Evolutionary conservation across 2,329 filamentous ascomycete genomes (phyloP), one percentile per base, ranked within the genome.

Genomic region (Trichoderma koningii): DNA sequence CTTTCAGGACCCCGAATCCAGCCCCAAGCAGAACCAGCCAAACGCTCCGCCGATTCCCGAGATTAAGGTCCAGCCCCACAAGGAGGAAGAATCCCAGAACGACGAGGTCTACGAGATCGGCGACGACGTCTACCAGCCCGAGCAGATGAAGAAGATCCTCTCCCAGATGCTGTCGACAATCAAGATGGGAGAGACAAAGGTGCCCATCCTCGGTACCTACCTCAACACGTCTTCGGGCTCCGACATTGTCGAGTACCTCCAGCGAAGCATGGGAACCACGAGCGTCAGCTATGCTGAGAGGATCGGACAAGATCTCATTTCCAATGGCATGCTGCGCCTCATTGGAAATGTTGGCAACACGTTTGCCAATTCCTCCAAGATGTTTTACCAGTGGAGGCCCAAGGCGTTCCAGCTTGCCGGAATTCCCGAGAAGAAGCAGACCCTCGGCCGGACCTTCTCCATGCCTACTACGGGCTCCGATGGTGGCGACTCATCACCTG

Each of bases 301-400:
- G 52, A 94, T 99, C 70, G 95, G 95, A 12, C 95, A 99, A 79
- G 95, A 99, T 75, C 83, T 99, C 70, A 89, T 97, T 60, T 81
- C 86, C 30, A 87, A 91, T 74, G 94, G 95, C 44, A 94, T 97
- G 74, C 81, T 99, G 73, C 88, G 95, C 59, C 82, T 99, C 61
- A 87, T 99, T 67, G 95, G 95, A 69, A 97, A 95, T 72, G 93
- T 99, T 62, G 95, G 95, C 67, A 98, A 87, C 78, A 92, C 90
- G 1, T 99, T 99, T 75, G 93, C 94, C 71, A 99, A 99, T 79
- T 98, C 93, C 82, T 97, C 93, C 69, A 92, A 90, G 78, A 90
- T 98, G 87, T 94, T 91, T 75, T 99, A 99, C 76, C 95, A 99
- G 77, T 99, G 95, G 95, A 89, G 92, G 63, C 87, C 93, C 7